phyloP scores from a whole-genome alignment of 192 early-diverging fungal species.

The Irineochytrium annulatum region DNA sequence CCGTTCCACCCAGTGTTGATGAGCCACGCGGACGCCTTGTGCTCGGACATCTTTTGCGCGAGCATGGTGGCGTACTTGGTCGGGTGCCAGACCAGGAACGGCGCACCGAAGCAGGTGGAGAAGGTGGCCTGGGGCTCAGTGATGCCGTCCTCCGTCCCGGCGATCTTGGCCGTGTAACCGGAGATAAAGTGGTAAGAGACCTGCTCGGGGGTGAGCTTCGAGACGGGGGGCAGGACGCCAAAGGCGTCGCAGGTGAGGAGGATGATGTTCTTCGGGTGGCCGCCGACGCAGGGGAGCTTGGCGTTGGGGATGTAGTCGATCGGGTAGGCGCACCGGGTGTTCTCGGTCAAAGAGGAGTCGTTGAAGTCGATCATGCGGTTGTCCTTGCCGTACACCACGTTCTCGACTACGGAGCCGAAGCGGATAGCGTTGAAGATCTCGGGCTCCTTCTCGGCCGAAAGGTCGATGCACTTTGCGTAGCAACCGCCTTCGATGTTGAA shows the following conservation, averaged over 20 bases:
- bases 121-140: slow-evolving; percentile 90
- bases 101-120: slow-evolving; percentile 72
- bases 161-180: slow-evolving; percentile 97
- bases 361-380: slow-evolving; percentile 78
- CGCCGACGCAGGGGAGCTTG: slow-evolving; percentile 86
- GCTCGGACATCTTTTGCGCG: slow-evolving; percentile 86
- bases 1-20: slow-evolving; percentile 98
- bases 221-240: slow-evolving; percentile 87
- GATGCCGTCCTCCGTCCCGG: slow-evolving; percentile 94
- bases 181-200: slow-evolving; percentile 98
- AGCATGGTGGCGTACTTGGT: slow-evolving; percentile 95
- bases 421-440: slow-evolving; percentile 97
- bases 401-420: slow-evolving; percentile 91
- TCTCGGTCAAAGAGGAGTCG: slow-evolving; percentile 81
- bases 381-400: slow-evolving; percentile 77
- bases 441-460: slow-evolving; percentile 95
- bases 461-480: slow-evolving; percentile 96
- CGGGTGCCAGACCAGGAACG: slow-evolving; percentile 97
- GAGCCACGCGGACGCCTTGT: slow-evolving; percentile 83
- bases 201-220: slow-evolving; percentile 80
- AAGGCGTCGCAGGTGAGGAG: slow-evolving; percentile 96
- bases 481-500: slow-evolving; percentile 99
- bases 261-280: slow-evolving; percentile 93
- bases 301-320: slow-evolving; percentile 85
- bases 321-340: slow-evolving; percentile 95